Conservation (phyloP, 2,329 filamentous ascomycete genomes). For the Pseudocercospora ulei region DNA sequence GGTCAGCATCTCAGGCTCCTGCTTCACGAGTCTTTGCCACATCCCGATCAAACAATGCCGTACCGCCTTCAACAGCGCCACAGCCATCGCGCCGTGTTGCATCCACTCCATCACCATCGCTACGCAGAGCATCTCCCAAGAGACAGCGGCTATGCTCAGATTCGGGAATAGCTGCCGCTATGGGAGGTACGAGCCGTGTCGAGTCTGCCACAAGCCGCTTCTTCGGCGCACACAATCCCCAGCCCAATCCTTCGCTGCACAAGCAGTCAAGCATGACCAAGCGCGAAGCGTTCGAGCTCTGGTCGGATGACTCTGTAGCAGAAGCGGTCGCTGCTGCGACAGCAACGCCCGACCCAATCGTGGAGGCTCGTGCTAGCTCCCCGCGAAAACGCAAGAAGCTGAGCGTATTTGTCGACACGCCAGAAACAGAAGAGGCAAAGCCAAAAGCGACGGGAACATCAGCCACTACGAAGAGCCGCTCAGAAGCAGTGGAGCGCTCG, state of each 20-base stretch:
- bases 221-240: conserved; percentile 34
- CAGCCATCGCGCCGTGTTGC: conserved; percentile 37
- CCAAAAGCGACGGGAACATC: conserved; percentile 7
- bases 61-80: conserved; percentile 36
- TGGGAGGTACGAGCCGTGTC: conserved; percentile 20
- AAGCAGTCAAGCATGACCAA: conserved; percentile 31
- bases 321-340: conserved; percentile 36
- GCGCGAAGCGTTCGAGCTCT: conserved; percentile 39
- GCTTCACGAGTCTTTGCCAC: conserved; percentile 18
- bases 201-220: conserved; percentile 40
- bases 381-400: conserved; percentile 30
- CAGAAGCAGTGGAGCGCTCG: too few species aligned
- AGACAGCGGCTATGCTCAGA: conserved; percentile 38
- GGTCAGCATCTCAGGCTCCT: conserved; percentile 46
- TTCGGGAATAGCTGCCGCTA: conserved; percentile 27
- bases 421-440: background rate
- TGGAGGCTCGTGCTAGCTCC: conserved; percentile 16
- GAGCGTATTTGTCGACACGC: conserved; percentile 24
- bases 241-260: conserved; percentile 38
- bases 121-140: conserved; percentile 19
- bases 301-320: conserved; percentile 43
- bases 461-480: conserved; percentile 14
- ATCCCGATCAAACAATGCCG: conserved; percentile 21
- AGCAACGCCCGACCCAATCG: conserved; percentile 20
- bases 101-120: conserved; percentile 30